phyloP scores from a whole-genome alignment of 306 rosid genomes.

The Cucumis hystrix region DNA sequence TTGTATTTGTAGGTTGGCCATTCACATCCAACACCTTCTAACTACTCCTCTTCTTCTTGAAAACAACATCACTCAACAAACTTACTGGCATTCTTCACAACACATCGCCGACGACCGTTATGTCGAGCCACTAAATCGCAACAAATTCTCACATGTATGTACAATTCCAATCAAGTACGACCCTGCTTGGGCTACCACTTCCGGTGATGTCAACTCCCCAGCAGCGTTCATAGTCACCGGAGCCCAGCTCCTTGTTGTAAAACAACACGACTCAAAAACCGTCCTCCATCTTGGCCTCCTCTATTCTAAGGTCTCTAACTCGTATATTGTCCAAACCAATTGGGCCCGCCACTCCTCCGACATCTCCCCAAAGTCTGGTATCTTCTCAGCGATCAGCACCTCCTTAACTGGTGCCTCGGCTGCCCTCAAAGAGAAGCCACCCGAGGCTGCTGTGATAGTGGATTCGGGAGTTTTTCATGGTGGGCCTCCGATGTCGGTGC shows the following conservation, averaged over 20 bases:
- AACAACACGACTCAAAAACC: conserved; percentile 40
- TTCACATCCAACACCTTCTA: conserved; percentile 71
- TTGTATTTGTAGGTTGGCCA: conserved; percentile 38
- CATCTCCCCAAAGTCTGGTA: conserved; percentile 41
- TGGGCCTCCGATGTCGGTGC: conserved; percentile 69
- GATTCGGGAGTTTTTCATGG: conserved; percentile 70
- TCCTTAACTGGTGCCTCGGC: conserved; percentile 31
- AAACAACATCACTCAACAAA: conserved; percentile 28
- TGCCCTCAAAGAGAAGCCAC: conserved; percentile 23
- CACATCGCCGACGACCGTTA: conserved; percentile 34
- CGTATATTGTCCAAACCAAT: conserved; percentile 31
- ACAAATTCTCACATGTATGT: conserved; percentile 54
- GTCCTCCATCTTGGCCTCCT: conserved; percentile 62
- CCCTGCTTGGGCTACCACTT: conserved; percentile 26
- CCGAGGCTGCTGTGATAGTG: conserved; percentile 19
- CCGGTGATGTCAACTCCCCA: conserved; percentile 7
- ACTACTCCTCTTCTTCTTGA: conserved; percentile 40
- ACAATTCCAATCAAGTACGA: conserved; percentile 56
- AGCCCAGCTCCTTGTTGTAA: conserved; percentile 59
- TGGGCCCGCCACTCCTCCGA: conserved; percentile 45
- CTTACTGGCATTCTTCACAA: conserved; percentile 47
- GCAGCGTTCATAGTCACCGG: conserved; percentile 60
- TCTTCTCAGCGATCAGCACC: conserved; percentile 53
- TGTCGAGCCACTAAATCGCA: conserved; percentile 45
- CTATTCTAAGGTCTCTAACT: conserved; percentile 47